Base-by-base conservation (phyloP, 768 basidiomycete species). In the Hortiboletus flavorubellus region DNA sequence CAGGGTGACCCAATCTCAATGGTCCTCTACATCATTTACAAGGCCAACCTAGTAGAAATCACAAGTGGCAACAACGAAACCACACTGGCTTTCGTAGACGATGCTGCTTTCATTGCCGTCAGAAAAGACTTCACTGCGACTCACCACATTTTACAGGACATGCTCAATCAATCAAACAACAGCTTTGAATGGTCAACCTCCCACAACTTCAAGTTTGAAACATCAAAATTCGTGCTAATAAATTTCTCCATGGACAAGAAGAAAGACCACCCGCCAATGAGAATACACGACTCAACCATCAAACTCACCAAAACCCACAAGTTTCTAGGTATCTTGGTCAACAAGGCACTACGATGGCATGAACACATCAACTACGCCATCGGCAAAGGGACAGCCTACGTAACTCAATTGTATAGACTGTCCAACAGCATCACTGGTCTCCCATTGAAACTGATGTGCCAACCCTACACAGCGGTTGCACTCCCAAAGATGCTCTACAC, bases 1-100 rank as follows among this genome's bases (percentile, higher is more conserved):
- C 72, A 75, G 55, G 75, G 75, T 0, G 65, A 70, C 55, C 72
- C 72, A 0, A 49, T 67, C 3, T 71, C 71, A 0, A 67, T 67
- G 40, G 54, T 73, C 0, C 48, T 69, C 0, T 73, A 71, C 50
- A 58, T 67, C 5, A 64, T 73, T 14, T 74, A 70, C 59, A 75
- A 74, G 43, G 11, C 72, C 0, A 53, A 62, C 46, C 54, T 72
- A 0, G 18, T 64, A 0, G 45, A 64, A 0, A 18, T 43, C 0
- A 4, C 30, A n/a, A n/a, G n/a, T n/a, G n/a, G n/a, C n/a, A n/a
- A n/a, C n/a, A 37, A 53, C 0, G 65, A 72, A 44, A 30, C 59
- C 0, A 51, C 69, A 1, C 46, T 68, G 5, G 68, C 66, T 0
- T 76, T 72, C 37, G 65, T 75, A 0, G 66, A 76, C 33, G 63